phyloP scores from a whole-genome alignment of 2,329 filamentous ascomycete genomes.

The Colletotrichum lentis region DNA sequence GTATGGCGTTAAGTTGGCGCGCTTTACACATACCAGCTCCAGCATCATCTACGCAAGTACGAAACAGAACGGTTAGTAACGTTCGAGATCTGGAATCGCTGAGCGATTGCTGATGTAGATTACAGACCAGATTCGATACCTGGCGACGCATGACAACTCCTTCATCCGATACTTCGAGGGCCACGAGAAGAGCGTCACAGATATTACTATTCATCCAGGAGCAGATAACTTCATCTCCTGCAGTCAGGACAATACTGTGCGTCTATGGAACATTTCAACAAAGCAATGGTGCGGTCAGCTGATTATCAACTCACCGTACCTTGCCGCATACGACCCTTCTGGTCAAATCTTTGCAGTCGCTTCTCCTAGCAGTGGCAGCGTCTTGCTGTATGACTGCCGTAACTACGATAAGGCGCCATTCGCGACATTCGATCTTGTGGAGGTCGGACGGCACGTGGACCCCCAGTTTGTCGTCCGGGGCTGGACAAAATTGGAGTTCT shows the following conservation, averaged over 20 bases:
- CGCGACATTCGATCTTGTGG: slow-evolving; percentile 80
- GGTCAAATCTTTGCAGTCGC: slow-evolving; percentile 91
- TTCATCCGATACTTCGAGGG: slow-evolving; percentile 97
- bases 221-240: slow-evolving; percentile 93
- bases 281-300: slow-evolving; percentile 82
- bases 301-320: slow-evolving; percentile 79
- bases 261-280: slow-evolving; percentile 87
- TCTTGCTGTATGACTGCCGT: slow-evolving; percentile 91
- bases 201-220: slow-evolving; percentile 82
- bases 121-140: slow-evolving; percentile 70
- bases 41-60: slow-evolving; percentile 96
- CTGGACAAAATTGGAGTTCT: slow-evolving; percentile 95
- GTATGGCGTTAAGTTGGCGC: slow-evolving; percentile 92
- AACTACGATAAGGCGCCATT: slow-evolving; percentile 95
- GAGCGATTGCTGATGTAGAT: slow-evolving; percentile 4
- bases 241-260: slow-evolving; percentile 87
- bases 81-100: background rate
- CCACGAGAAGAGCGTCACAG: slow-evolving; percentile 85
- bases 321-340: slow-evolving; percentile 90
- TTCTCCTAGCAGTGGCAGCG: slow-evolving; percentile 77
- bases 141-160: slow-evolving; percentile 92
- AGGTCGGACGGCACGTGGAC: slow-evolving; percentile 59
- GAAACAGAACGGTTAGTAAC: slow-evolving; percentile 80
- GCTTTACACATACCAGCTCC: slow-evolving; percentile 90
- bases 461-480: slow-evolving; percentile 68